A percentile compares a stretch with the other conserved stretches of the same genome.
Evolutionary conservation across 192 early-diverging fungal genomes (phyloP).

Genomic region (Coemansia sp.): DNA sequence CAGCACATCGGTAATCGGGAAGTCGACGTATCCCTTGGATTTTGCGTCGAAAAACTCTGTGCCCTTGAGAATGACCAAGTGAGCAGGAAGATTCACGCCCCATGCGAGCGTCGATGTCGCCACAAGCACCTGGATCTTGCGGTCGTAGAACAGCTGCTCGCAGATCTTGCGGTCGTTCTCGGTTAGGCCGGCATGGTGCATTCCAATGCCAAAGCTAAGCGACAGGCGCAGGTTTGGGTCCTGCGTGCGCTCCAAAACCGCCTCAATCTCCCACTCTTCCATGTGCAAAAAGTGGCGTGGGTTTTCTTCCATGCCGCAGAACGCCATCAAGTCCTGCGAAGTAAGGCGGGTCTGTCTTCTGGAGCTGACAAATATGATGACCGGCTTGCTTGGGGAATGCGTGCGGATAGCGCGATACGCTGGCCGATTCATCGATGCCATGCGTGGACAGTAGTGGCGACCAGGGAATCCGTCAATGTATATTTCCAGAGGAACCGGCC

Average conservation of each 20-base stretch:
- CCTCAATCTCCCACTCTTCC: constrained; percentile 76
- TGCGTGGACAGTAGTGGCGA: constrained; percentile 96
- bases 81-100: constrained; percentile 98
- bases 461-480: constrained; percentile 97
- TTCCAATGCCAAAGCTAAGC: constrained; percentile 94
- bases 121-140: constrained; percentile 95
- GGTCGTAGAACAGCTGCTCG: constrained; percentile 91
- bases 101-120: constrained; percentile 96
- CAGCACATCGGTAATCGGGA: constrained; percentile 95
- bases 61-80: constrained; percentile 96
- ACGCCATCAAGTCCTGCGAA: constrained; percentile 93
- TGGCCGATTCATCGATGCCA: constrained; percentile 99
- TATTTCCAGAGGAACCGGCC: constrained; percentile 96
- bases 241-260: constrained; percentile 68
- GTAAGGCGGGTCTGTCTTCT: constrained; percentile 96
- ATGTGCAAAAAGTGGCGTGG: constrained; percentile 89
- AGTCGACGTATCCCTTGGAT: constrained; percentile 88
- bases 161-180: constrained; percentile 84
- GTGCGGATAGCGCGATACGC: constrained; percentile 93
- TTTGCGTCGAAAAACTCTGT: constrained; percentile 97
- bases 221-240: constrained; percentile 79
- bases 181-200: constrained; percentile 95
- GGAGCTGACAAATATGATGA: constrained; percentile 98
- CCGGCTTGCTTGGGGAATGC: constrained; percentile 91
- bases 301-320: constrained; percentile 90